phyloP scores from a whole-genome alignment of 495 filamentous ascomycete species.

The Aspergillus bridgeri region DNA sequence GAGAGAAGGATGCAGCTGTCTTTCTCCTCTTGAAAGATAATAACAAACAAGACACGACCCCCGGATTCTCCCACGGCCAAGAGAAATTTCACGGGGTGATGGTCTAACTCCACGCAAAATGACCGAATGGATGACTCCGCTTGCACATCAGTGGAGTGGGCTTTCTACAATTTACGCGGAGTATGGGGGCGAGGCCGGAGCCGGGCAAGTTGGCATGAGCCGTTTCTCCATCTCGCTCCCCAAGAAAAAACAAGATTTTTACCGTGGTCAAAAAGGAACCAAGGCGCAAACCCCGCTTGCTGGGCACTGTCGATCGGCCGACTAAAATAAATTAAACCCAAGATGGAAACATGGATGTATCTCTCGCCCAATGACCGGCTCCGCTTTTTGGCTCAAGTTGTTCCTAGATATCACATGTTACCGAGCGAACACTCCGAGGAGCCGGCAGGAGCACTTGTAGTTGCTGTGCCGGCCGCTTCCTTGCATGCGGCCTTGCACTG shows the following conservation, averaged over 20 bases:
- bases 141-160: background rate
- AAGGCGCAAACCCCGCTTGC: conserved; percentile 11
- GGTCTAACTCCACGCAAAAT: background rate
- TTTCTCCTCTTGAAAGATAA: background rate
- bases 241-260: conserved; percentile 7
- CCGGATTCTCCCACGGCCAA: background rate
- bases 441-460: background rate
- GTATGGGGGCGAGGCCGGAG: background rate
- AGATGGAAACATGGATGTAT: conserved; percentile 1
- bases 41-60: background rate
- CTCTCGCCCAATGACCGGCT: background rate
- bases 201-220: background rate
- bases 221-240: background rate
- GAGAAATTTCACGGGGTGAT: background rate
- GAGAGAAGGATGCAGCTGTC: background rate
- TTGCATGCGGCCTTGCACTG: background rate
- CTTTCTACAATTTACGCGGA: conserved; percentile 1
- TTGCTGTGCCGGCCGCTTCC: background rate
- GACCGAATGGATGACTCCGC: conserved; percentile 4
- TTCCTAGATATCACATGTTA: conserved; percentile 7
- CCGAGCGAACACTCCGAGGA: conserved; percentile 7
- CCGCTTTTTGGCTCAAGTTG: background rate
- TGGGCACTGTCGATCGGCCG: conserved; percentile 10
- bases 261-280: conserved; percentile 9
- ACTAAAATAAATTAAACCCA: conserved; percentile 7